Conservation (phyloP, 129 eudicot species). For the Arctium minus region DNA sequence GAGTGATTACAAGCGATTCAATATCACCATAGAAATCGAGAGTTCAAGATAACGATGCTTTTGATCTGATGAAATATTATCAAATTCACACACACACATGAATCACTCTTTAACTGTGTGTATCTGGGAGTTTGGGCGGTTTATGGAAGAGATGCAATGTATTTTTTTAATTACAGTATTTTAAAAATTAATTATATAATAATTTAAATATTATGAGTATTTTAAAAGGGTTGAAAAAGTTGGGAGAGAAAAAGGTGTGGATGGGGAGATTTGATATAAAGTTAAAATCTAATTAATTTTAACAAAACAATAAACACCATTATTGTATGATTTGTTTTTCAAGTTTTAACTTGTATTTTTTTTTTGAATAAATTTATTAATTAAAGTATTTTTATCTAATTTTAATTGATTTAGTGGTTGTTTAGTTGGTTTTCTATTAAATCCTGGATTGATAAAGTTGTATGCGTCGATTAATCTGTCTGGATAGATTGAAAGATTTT, state of each 20-base stretch:
- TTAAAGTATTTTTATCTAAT: no score
- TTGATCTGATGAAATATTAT: constrained; percentile 20
- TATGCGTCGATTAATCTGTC: no score
- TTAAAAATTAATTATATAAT: not conserved
- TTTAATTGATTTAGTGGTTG: no score
- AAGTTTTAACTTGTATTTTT: no score
- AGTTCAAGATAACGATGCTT: constrained; percentile 9
- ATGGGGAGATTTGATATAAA: constrained; percentile 16
- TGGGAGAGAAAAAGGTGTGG: constrained; percentile 25
- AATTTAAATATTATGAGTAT: constrained; percentile 11
- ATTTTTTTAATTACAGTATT: not conserved
- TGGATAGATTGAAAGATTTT: no score
- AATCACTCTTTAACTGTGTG: constrained; percentile 33
- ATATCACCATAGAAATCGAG: constrained; percentile 5
- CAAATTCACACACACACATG: constrained; percentile 10
- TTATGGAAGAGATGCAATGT: constrained; percentile 26
- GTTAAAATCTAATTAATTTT: not conserved
- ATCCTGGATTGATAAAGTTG: no score
- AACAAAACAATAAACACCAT: no score
- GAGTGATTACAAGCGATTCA: not conserved
- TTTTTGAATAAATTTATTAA: no score
- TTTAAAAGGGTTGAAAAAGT: constrained; percentile 10
- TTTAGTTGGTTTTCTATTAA: no score
- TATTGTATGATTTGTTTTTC: no score
- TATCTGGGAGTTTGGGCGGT: constrained; percentile 41